phyloP scores from a whole-genome alignment of 805 yeast genomes.

The Tetrapisispora taiwanensis region DNA sequence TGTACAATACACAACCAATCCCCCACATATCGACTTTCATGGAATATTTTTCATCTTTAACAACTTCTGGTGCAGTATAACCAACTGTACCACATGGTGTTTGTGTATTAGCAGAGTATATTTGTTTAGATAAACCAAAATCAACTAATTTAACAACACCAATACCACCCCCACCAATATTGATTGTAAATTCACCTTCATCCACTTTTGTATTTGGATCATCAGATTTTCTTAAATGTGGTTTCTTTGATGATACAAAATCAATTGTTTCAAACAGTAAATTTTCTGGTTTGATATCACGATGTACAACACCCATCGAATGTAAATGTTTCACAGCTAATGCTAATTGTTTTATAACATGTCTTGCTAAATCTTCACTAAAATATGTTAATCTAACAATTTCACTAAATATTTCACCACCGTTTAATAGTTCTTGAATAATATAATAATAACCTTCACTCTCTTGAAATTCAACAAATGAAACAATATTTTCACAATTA shows the following conservation, averaged over 20 bases:
- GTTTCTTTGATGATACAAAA: conserved; percentile 32
- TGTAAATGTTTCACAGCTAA: conserved; percentile 60
- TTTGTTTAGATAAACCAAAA: conserved; percentile 86
- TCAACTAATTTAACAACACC: conserved; percentile 89
- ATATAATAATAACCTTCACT: conserved; percentile 52
- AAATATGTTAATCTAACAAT: conserved; percentile 59
- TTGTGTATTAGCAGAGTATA: conserved; percentile 79
- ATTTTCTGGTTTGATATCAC: conserved; percentile 79
- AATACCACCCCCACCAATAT: conserved; percentile 86
- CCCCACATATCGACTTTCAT: conserved; percentile 99
- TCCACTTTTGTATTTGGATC: conserved; percentile 61
- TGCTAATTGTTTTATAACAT: conserved; percentile 53
- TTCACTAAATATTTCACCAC: conserved; percentile 68
- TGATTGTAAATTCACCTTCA: conserved; percentile 76
- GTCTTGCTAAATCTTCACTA: conserved; percentile 54
- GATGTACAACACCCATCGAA: conserved; percentile 67
- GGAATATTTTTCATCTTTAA: conserved; percentile 83
- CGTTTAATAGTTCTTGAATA: conserved; percentile 61
- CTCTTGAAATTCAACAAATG: conserved; percentile 57
- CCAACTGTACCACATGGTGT: conserved; percentile 99
- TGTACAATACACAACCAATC: conserved; percentile 88
- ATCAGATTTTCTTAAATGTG: conserved; percentile 46
- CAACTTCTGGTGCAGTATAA: conserved; percentile 97
- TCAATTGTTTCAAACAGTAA: conserved; percentile 54
- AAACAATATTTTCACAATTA: conserved; percentile 43